phyloP scores from a whole-genome alignment of 139 green algal species.

The Auxenochlorella pyrenoidosa region DNA sequence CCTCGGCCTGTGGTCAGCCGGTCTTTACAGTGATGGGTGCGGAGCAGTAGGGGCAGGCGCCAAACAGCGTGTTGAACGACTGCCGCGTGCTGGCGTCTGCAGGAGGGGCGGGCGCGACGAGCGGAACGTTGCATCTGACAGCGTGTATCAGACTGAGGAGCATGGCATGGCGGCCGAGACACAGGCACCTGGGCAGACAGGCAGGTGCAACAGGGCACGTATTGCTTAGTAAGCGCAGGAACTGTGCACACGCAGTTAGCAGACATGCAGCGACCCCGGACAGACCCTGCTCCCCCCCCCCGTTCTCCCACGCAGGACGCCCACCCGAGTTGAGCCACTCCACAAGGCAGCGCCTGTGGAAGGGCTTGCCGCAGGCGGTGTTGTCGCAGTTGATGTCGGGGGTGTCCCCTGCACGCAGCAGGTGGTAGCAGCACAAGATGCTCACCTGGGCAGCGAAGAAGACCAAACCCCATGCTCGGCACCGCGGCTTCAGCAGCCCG shows the following conservation, averaged over 20 bases:
- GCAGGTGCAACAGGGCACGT: no score
- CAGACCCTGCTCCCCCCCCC: background rate
- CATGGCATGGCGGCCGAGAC: background rate
- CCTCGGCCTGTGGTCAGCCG: background rate
- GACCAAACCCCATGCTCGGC: no score
- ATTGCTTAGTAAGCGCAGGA: no score
- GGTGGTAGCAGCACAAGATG: background rate
- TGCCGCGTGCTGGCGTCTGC: conserved; percentile 45
- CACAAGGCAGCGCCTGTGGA: conserved; percentile 37
- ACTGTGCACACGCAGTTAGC: no score
- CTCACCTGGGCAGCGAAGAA: no score
- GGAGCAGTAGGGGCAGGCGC: conserved; percentile 63
- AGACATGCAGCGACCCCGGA: no score
- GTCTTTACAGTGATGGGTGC: conserved; percentile 44
- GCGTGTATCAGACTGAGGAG: no score
- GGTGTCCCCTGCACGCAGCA: conserved; percentile 25
- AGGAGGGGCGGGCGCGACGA: background rate
- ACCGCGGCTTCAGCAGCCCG: no score
- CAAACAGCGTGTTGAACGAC: conserved; percentile 62
- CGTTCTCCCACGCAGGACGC: background rate
- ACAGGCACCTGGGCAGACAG: no score
- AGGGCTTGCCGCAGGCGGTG: conserved; percentile 41
- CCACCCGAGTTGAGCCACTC: conserved; percentile 39
- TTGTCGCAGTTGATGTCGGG: conserved; percentile 48
- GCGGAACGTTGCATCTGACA: background rate